These are phyloP conservation scores for Plenodomus tracheiphilus DNA, from an alignment of 2,329 filamentous ascomycete species.

Conservation along the genomic window DNA sequence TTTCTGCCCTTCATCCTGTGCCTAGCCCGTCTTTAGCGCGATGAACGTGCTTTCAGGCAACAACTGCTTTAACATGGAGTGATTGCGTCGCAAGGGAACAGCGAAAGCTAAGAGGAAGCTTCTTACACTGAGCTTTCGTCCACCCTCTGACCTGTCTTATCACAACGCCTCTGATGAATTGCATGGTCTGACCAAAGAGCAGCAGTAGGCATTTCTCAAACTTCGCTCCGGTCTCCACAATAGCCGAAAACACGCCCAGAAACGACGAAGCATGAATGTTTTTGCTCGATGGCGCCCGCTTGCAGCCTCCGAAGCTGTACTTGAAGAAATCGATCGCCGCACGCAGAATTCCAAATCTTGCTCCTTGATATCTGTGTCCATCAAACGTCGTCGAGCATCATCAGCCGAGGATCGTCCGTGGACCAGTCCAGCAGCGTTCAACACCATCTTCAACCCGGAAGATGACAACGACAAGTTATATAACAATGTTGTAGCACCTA, in stretches of 20 bases:
- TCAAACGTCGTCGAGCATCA: neutral
- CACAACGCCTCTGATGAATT: too few relatives aligned
- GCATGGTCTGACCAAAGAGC: too few relatives aligned
- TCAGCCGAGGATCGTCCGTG: conserved; percentile 1
- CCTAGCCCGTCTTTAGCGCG: too few relatives aligned
- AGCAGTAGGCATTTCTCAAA: too few relatives aligned
- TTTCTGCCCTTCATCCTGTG: too few relatives aligned
- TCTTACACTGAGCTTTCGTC: too few relatives aligned
- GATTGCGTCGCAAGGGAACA: too few relatives aligned
- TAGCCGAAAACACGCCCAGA: neutral
- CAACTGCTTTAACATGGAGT: too few relatives aligned
- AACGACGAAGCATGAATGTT: neutral
- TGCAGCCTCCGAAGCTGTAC: neutral
- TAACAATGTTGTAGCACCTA: conserved; percentile 38
- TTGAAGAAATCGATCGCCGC: neutral
- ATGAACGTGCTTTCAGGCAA: too few relatives aligned
- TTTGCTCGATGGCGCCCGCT: conserved; percentile 12
- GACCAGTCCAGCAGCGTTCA: conserved; percentile 11
- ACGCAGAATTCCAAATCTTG: neutral
- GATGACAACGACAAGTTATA: conserved; percentile 24
- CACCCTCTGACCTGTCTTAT: too few relatives aligned
- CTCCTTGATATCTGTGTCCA: conserved; percentile 1
- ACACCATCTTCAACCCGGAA: conserved; percentile 1
- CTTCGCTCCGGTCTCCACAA: neutral
- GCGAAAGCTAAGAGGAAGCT: too few relatives aligned